phyloP scores from a whole-genome alignment of 331 rosid species.

The Quercus phellos region DNA sequence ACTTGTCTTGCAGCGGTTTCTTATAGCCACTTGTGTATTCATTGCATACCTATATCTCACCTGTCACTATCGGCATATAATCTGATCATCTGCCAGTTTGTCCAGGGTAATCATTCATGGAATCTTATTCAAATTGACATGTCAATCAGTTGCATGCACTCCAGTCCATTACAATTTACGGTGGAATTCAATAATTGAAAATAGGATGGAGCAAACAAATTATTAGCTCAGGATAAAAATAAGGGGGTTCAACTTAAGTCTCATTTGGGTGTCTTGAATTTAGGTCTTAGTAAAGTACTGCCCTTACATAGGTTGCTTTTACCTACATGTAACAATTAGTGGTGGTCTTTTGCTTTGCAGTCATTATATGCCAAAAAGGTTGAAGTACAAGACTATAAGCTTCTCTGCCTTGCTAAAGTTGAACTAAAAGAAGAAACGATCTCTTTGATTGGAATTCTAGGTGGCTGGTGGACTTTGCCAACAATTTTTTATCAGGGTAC shows the following conservation, averaged over 20 bases:
- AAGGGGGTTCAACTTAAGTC: neutral
- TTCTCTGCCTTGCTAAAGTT: constrained; percentile 59
- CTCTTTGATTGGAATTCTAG: constrained; percentile 66
- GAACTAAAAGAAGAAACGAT: constrained; percentile 48
- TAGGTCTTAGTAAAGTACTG: neutral
- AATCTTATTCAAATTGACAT: neutral
- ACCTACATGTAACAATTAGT: constrained; percentile 10
- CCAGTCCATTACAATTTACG: neutral
- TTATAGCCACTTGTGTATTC: neutral
- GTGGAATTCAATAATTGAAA: neutral
- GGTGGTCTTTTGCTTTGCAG: constrained; percentile 38
- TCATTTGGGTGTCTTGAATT: neutral
- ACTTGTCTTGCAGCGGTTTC: neutral
- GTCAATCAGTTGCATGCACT: neutral
- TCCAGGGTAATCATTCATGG: neutral
- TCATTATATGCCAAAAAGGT: constrained; percentile 60
- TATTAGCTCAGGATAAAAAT: neutral
- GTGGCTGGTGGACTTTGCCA: constrained; percentile 76
- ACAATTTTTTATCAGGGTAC: constrained; percentile 17
- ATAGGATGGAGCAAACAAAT: neutral
- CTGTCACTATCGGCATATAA: neutral
- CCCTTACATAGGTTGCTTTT: neutral
- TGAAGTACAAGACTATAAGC: constrained; percentile 67
- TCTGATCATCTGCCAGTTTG: neutral
- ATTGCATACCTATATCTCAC: neutral